These are phyloP conservation scores for Galerina marginata DNA, from an alignment of 768 basidiomycete species.

Conservation along the genomic window DNA sequence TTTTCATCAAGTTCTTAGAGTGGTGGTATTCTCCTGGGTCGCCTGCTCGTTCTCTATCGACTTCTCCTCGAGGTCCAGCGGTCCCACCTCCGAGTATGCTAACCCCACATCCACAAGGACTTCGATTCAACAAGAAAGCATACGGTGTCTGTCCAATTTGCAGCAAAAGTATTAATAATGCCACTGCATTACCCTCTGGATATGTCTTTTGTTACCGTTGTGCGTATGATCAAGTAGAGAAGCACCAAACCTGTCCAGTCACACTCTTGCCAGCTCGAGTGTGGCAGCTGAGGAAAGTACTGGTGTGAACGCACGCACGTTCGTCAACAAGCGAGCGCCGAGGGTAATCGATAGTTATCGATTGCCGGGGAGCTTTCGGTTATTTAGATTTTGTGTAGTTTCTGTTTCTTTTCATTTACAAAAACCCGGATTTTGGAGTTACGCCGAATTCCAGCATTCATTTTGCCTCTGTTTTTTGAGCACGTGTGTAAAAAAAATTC, in stretches of 20 bases:
- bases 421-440: conserved; percentile 10
- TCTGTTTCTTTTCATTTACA: not conserved
- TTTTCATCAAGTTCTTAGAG: conserved; percentile 95
- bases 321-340: conserved; percentile 36
- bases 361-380: conserved; percentile 24
- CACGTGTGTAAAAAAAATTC: conserved; percentile 28
- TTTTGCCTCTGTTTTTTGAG: conserved; percentile 23
- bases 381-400: conserved; percentile 19
- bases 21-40: conserved; percentile 99
- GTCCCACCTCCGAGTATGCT: conserved; percentile 81
- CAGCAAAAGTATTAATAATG: conserved; percentile 72
- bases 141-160: conserved; percentile 93
- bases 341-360: conserved; percentile 23
- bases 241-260: conserved; percentile 82
- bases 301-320: conserved; percentile 62
- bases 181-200: conserved; percentile 88
- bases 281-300: conserved; percentile 88
- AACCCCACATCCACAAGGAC: conserved; percentile 73
- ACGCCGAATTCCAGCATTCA: not conserved
- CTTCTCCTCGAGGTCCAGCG: conserved; percentile 66
- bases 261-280: conserved; percentile 76
- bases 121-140: conserved; percentile 60
- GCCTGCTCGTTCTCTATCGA: conserved; percentile 75
- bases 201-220: conserved; percentile 97
- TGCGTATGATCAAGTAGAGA: conserved; percentile 82